These are phyloP conservation scores for Colletotrichum noveboracense DNA, from an alignment of 2,329 filamentous ascomycete species.

Conservation along the genomic window DNA sequence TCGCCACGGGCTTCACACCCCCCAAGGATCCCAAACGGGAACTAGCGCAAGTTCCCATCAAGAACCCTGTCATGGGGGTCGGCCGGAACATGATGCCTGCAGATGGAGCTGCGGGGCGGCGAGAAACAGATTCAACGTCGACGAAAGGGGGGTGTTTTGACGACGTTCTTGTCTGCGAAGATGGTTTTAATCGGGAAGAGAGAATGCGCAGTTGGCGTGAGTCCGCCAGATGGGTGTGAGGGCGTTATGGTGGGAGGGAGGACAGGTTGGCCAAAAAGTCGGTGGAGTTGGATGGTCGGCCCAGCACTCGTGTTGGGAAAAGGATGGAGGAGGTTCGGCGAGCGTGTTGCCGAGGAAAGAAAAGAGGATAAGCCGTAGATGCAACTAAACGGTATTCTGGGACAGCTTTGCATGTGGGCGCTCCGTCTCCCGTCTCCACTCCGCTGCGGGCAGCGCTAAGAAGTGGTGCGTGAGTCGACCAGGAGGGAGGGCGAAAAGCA, in stretches of 20 bases:
- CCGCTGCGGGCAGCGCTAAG: slow-evolving; percentile 5
- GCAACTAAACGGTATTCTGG: slow-evolving; percentile 7
- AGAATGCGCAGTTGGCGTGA: neutral
- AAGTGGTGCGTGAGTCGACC: slow-evolving; percentile 11
- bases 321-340: slow-evolving; percentile 9
- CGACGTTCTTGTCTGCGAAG: neutral
- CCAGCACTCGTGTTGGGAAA: slow-evolving; percentile 16
- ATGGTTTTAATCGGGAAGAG: neutral
- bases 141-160: slow-evolving; percentile 8
- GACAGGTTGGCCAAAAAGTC: slow-evolving; percentile 10
- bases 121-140: slow-evolving; percentile 18
- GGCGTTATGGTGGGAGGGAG: neutral
- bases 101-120: slow-evolving; percentile 19
- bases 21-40: slow-evolving; percentile 17
- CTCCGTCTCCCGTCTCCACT: neutral
- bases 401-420: slow-evolving; percentile 4
- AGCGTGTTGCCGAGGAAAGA: slow-evolving; percentile 2
- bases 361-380: slow-evolving; percentile 12
- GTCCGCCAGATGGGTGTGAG: neutral
- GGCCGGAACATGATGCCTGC: slow-evolving; percentile 18
- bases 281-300: slow-evolving; percentile 18
- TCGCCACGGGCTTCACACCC: slow-evolving; percentile 17
- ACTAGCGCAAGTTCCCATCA: slow-evolving; percentile 21
- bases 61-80: slow-evolving; percentile 14
- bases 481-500: slow-evolving; percentile 2